Base-by-base conservation (phyloP, 352 stramenopile genomes). In the Blastocystis sp. region DNA sequence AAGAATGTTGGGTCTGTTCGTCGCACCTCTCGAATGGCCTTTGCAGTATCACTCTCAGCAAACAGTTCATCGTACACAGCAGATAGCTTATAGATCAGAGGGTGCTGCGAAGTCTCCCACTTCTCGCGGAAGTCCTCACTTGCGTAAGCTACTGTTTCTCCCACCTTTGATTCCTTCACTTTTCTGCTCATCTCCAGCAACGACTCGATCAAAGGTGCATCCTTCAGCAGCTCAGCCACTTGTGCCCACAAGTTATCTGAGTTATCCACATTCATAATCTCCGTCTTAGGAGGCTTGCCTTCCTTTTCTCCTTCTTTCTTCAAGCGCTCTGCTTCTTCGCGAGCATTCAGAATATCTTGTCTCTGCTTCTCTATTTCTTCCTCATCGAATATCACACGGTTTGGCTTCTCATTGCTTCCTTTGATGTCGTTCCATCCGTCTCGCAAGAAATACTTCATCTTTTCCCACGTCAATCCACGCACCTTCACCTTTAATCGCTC, bases 31-130 rank as follows among this genome's bases (percentile, higher is more conserved):
- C 53, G 43, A 76, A 89, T 65, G 5, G 78, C 56, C 55, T 76
- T 73, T 9, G 66, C 78, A 2, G 50, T 89, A 78, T 89, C 78
- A 37, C 63, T 89, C 66, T 89, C 78, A 18, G 54, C 47, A 62
- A 89, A 89, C 16, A 89, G 37, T 54, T 89, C 78, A 39, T 89
- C 78, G 26, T 89, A 89, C n/a, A 89, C 78, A 3, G 78, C 66
- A 9, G 78, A 63, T 0, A 79, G 8, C 78, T 89, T 89, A 54
- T 89, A 89, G 41, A 89, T 59, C 1, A 89, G 30, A 30, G 78
- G 78, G 30, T 89, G 78, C 66, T 89, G 78, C 13, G 41, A 68
- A 24, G 78, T 89, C n/a, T 89, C 56, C 78, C 78, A 89, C 45
- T 89, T 89, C 78, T 89, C 78, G 30, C 78, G 78, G 8, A 89